Percentiles rank a stretch among this genome's conserved stretches.
phyloP scores from a whole-genome alignment of 2,329 filamentous ascomycete species.

The Penicillium concentricum region DNA sequence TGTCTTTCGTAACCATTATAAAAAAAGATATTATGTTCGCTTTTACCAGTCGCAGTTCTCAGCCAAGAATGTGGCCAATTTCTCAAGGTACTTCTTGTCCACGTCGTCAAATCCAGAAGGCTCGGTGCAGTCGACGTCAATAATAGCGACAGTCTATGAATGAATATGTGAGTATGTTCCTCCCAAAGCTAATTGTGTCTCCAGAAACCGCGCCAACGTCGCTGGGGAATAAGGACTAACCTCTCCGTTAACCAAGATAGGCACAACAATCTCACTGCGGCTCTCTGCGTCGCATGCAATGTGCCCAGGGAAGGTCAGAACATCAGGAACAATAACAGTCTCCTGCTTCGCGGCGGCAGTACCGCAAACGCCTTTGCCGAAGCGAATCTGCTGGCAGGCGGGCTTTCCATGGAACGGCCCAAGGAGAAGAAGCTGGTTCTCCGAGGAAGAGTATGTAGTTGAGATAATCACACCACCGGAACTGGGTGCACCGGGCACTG shows the following conservation, averaged over 20 bases:
- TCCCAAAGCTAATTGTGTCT: no score
- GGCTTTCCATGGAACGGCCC: conserved; percentile 51
- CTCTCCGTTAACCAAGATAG: conserved; percentile 42
- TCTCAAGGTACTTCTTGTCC: conserved; percentile 45
- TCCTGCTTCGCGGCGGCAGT: conserved; percentile 41
- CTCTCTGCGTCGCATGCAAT: conserved; percentile 52
- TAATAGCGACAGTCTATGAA: conserved; percentile 47
- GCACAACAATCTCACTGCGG: conserved; percentile 52
- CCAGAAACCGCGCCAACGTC: not conserved
- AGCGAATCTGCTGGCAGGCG: conserved; percentile 49
- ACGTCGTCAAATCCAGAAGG: conserved; percentile 45
- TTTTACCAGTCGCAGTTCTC: conserved; percentile 44
- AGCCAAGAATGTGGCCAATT: conserved; percentile 41
- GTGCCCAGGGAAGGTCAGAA: conserved; percentile 47
- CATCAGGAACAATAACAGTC: conserved; percentile 46
- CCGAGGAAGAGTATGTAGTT: conserved; percentile 21
- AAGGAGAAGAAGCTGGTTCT: conserved; percentile 38
- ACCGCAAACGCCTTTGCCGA: conserved; percentile 50
- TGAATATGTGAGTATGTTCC: not conserved
- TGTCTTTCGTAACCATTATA: conserved; percentile 1
- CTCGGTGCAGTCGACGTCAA: conserved; percentile 49
- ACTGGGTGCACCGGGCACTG: conserved; percentile 9
- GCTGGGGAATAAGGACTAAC: conserved; percentile 26
- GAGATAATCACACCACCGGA: conserved; percentile 23
- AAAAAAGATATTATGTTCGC: not conserved